These are phyloP conservation scores for Rhizoclosmatium sp. DNA, from an alignment of 192 early-diverging fungal species.

Conservation along the genomic window DNA sequence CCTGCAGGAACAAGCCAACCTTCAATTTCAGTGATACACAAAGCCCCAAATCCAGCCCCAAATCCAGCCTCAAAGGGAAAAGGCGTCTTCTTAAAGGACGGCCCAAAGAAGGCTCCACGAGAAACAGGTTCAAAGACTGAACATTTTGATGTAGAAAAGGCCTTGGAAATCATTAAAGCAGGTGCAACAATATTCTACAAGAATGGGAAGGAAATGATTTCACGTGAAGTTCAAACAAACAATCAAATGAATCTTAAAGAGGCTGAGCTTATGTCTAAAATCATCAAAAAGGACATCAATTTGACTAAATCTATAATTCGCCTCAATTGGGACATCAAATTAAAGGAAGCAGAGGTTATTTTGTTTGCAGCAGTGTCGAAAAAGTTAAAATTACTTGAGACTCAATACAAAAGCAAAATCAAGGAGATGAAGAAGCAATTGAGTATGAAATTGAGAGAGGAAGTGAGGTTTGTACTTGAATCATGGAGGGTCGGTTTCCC, in stretches of 20 bases:
- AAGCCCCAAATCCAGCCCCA: too few relatives aligned
- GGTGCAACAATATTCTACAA: slow-evolving; percentile 22
- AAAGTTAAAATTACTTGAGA: not conserved
- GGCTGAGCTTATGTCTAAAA: not conserved
- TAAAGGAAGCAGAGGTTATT: slow-evolving; percentile 26
- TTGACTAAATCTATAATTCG: not conserved
- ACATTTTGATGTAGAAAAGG: not conserved
- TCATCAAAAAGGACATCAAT: slow-evolving; percentile 8
- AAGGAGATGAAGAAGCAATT: not conserved
- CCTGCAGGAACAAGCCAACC: too few relatives aligned
- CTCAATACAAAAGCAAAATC: not conserved
- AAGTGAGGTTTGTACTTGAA: not conserved
- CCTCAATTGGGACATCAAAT: slow-evolving; percentile 12
- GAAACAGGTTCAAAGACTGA: too few relatives aligned
- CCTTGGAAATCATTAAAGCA: slow-evolving; percentile 21
- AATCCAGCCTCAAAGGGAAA: too few relatives aligned
- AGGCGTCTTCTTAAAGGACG: too few relatives aligned
- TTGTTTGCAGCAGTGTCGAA: slow-evolving; percentile 9
- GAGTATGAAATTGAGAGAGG: not conserved
- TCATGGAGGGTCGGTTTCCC: too few relatives aligned
- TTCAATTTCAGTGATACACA: too few relatives aligned
- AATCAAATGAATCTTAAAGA: slow-evolving; percentile 18
- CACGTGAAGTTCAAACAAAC: slow-evolving; percentile 22
- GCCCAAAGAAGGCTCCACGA: too few relatives aligned
- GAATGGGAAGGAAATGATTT: slow-evolving; percentile 37